Evolutionary conservation across 2,329 filamentous ascomycete species (phyloP), one percentile per base, ranked within the genome.

Genomic region (Alternaria longipes): DNA sequence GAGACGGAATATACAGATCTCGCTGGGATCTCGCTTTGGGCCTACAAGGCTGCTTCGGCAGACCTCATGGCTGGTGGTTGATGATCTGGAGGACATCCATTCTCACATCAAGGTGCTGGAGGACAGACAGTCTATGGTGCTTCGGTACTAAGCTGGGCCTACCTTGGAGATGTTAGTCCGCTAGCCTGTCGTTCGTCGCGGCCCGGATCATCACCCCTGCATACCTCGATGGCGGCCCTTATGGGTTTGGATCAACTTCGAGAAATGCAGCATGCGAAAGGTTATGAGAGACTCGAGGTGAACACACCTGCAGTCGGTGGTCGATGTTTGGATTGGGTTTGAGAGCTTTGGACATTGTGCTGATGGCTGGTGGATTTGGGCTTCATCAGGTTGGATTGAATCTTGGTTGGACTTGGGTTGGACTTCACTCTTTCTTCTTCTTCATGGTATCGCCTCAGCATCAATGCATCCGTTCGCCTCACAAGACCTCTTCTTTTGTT

Each of bases 51-150:
- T 52, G 47, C 26, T 49, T 50, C 30, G 45, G 42, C 40, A 56
- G 30, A 32, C 51, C 26, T 36, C 20, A 51, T 38, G 57, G 52
- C 52, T 64, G 47, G 59, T 56, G 36, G 42, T 54, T 36, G 34
- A 46, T 64, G 62, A 47, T 65, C 59, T 50, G 50, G 61, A 26
- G 51, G 53, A 32, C 34, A 42, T 52, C 38, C 28, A 41, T 54
- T 45, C 28, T 54, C 41, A 45, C n/a, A 52, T 52, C 55, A 56
- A 44, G 45, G 62, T 57, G 62, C 20, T 54, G 62, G 62, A 65
- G 59, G 56, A 65, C 24, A 65, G 62, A 65, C 40, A 34, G 58
- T 56, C 57, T 38, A 51, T 56, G 44, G 57, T 55, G 18, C 57
- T 41, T 57, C 47, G 30, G 55, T 54, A 53, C 55, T 60, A 62